Conservation (phyloP, 2,329 filamentous ascomycete species). For the Davidsoniella neocaledoniae region DNA sequence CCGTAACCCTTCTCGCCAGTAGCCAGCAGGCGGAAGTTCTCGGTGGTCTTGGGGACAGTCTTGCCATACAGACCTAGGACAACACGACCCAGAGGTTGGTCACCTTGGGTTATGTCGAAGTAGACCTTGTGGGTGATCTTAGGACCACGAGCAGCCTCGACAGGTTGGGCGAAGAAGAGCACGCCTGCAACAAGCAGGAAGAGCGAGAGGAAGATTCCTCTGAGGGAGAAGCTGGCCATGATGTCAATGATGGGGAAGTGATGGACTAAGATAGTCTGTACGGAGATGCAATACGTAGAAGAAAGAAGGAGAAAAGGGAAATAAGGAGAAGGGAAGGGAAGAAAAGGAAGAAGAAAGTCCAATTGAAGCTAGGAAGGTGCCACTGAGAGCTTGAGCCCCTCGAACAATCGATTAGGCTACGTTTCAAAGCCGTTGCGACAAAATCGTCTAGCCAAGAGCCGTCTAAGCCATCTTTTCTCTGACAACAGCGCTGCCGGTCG, state of each 20-base stretch:
- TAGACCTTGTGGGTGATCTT: slow-evolving; percentile 94
- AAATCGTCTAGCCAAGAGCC: too few species aligned
- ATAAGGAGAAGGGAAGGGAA: slow-evolving; percentile 10
- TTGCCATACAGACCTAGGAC: slow-evolving; percentile 76
- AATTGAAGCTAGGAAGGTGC: neutral
- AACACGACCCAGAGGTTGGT: slow-evolving; percentile 55
- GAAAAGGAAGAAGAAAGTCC: neutral
- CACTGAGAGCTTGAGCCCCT: slow-evolving; percentile 3
- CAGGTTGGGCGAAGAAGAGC: slow-evolving; percentile 58
- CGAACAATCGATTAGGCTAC: slow-evolving; percentile 10
- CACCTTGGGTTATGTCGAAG: slow-evolving; percentile 69
- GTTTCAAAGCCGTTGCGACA: slow-evolving; percentile 4
- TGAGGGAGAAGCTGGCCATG: slow-evolving; percentile 37
- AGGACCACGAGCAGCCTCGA: slow-evolving; percentile 64
- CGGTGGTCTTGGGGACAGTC: slow-evolving; percentile 59
- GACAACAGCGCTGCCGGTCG: too few species aligned
- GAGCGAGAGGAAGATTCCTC: slow-evolving; percentile 52
- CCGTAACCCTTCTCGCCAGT: slow-evolving; percentile 78
- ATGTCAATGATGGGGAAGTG: slow-evolving; percentile 36
- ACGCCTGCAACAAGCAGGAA: slow-evolving; percentile 61
- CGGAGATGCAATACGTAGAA: slow-evolving; percentile 2
- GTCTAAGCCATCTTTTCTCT: too few species aligned
- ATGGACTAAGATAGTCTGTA: neutral
- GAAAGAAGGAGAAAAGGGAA: slow-evolving; percentile 12
- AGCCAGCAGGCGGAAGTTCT: slow-evolving; percentile 65